Conservation (phyloP, 2,329 filamentous ascomycete species). For the Colletotrichum gloeosporioides region DNA sequence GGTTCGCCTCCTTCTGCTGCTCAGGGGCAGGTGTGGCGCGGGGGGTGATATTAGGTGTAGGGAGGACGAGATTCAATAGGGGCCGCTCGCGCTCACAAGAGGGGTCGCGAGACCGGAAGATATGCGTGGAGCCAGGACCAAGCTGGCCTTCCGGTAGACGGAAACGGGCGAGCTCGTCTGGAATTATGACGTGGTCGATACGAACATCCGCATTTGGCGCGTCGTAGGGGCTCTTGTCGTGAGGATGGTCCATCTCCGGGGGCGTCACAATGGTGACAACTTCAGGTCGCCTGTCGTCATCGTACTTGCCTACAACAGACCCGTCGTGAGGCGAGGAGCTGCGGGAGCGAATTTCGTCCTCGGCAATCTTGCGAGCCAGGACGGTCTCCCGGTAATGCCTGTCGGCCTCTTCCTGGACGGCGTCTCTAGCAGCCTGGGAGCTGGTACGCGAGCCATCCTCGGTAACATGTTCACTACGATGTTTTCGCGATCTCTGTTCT, state of each 20-base stretch:
- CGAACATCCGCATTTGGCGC: slow-evolving; percentile 68
- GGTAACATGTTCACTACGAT: slow-evolving; percentile 34
- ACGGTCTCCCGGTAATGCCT: slow-evolving; percentile 61
- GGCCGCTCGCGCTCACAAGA: slow-evolving; percentile 62
- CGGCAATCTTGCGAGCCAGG: slow-evolving; percentile 57
- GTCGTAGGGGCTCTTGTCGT: slow-evolving; percentile 57
- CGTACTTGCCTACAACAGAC: slow-evolving; percentile 63
- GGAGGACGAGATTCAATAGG: slow-evolving; percentile 64
- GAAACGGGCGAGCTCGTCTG: slow-evolving; percentile 52
- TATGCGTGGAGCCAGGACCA: slow-evolving; percentile 30
- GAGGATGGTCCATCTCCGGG: slow-evolving; percentile 52
- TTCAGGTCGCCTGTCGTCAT: slow-evolving; percentile 35
- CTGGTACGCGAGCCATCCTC: slow-evolving; percentile 39
- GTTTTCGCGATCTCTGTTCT: slow-evolving; percentile 40
- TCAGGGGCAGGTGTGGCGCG: slow-evolving; percentile 30
- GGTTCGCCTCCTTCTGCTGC: slow-evolving; percentile 17
- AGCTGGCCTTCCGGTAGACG: slow-evolving; percentile 28
- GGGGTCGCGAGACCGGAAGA: slow-evolving; percentile 54
- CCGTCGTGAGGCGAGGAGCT: slow-evolving; percentile 52
- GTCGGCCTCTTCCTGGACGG: slow-evolving; percentile 63
- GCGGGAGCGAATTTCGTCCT: slow-evolving; percentile 59
- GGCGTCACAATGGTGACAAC: slow-evolving; percentile 59
- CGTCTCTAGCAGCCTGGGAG: slow-evolving; percentile 39
- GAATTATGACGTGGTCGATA: slow-evolving; percentile 64
- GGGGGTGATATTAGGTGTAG: slow-evolving; percentile 63